phyloP scores from a whole-genome alignment of 164 flowering plant genomes.

The Vitis amurensis region DNA sequence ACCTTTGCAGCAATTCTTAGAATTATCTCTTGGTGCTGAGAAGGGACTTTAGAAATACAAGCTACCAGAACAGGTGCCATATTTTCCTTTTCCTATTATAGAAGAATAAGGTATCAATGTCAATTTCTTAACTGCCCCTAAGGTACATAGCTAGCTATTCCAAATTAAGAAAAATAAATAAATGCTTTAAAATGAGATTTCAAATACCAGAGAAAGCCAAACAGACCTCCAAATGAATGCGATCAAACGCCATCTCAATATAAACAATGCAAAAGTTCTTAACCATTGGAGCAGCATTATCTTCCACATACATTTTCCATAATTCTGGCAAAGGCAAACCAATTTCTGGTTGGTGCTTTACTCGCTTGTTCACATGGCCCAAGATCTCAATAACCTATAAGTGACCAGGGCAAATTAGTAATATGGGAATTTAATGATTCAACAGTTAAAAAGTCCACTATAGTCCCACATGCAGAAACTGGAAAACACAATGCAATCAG shows the following conservation, averaged over 20 bases:
- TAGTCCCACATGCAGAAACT: neutral
- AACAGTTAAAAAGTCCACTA: neutral
- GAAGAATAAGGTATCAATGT: slow-evolving; percentile 1
- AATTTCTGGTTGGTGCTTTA: slow-evolving; percentile 76
- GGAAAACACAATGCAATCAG: neutral
- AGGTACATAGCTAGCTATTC: neutral
- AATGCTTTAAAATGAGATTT: neutral
- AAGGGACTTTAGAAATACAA: slow-evolving; percentile 73
- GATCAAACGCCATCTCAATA: slow-evolving; percentile 96
- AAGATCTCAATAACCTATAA: slow-evolving; percentile 87
- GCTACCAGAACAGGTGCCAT: slow-evolving; percentile 65
- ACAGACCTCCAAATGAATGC: slow-evolving; percentile 58
- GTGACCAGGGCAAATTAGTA: neutral
- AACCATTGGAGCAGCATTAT: slow-evolving; percentile 67
- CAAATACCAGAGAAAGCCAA: neutral
- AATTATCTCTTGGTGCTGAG: slow-evolving; percentile 82
- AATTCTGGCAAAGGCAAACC: slow-evolving; percentile 74
- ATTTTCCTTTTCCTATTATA: slow-evolving; percentile 65
- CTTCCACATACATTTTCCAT: slow-evolving; percentile 69
- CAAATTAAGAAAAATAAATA: neutral
- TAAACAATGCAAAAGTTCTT: slow-evolving; percentile 88
- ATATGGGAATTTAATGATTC: neutral
- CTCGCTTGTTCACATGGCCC: slow-evolving; percentile 92
- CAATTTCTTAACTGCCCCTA: slow-evolving; percentile 1
- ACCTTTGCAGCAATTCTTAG: slow-evolving; percentile 72